These are phyloP conservation scores for Apiospora sp. DNA, from an alignment of 2,329 filamentous ascomycete species.

Conservation along the genomic window DNA sequence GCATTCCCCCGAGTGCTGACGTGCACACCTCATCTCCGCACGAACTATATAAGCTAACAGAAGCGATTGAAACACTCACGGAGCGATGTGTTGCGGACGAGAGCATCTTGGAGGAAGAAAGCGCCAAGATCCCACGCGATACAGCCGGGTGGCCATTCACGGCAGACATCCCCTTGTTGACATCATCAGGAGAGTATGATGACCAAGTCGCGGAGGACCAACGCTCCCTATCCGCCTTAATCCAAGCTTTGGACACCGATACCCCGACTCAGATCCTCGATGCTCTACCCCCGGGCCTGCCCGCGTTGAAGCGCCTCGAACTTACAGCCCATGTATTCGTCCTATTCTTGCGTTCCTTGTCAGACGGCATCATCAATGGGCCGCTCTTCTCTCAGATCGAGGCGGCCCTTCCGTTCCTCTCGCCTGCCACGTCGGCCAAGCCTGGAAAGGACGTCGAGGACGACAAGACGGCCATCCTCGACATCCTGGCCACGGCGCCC, in stretches of 20 bases:
- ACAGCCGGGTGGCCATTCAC: constrained; percentile 68
- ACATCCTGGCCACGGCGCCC: constrained; percentile 74
- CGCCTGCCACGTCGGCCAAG: constrained; percentile 31
- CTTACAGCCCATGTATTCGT: constrained; percentile 75
- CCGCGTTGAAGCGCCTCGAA: constrained; percentile 76
- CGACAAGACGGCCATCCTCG: constrained; percentile 67
- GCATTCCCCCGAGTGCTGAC: constrained; percentile 63
- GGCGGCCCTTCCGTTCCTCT: constrained; percentile 56
- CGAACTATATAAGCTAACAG: constrained; percentile 89
- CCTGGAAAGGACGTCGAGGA: constrained; percentile 45
- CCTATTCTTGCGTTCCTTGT: constrained; percentile 76
- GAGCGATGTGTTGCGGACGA: constrained; percentile 67
- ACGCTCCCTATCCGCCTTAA: constrained; percentile 46
- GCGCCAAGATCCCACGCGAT: constrained; percentile 58
- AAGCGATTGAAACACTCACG: constrained; percentile 70
- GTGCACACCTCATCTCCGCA: constrained; percentile 83
- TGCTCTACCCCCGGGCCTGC: constrained; percentile 68
- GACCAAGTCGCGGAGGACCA: constrained; percentile 38
- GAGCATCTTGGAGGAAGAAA: constrained; percentile 63
- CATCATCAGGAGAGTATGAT: neutral
- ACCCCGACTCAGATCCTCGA: constrained; percentile 58
- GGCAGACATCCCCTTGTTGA: constrained; percentile 30
- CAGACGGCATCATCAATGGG: constrained; percentile 79
- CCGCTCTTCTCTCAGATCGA: constrained; percentile 76
- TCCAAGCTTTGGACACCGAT: constrained; percentile 79